Evolutionary conservation across 208 protist species (phyloP).

Genomic region (Tritrichomonas foetus): DNA sequence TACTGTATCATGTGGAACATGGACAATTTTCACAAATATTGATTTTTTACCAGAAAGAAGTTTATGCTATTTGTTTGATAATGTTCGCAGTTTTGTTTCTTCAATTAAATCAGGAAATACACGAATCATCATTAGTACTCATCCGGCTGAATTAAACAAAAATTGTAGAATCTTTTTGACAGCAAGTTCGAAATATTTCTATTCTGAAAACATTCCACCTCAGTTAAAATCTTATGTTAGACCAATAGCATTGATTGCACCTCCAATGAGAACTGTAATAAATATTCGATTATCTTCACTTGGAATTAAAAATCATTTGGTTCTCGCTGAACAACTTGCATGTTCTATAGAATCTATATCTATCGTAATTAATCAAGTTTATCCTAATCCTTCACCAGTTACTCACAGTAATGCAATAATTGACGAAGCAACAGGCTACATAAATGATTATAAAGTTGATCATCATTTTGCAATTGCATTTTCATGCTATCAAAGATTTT

Average conservation of each 20-base stretch:
- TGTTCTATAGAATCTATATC: no score
- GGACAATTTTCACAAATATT: background rate
- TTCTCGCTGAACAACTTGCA: no score
- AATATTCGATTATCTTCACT: background rate
- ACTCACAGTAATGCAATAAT: no score
- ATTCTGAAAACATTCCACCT: background rate
- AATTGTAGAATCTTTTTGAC: background rate
- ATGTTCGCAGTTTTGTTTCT: background rate
- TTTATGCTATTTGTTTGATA: constrained; percentile 30
- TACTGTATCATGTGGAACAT: background rate
- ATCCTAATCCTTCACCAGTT: no score
- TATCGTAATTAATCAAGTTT: no score
- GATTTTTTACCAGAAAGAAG: background rate
- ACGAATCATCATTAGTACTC: background rate
- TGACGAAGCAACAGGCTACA: no score
- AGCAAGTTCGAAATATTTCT: no score
- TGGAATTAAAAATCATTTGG: background rate
- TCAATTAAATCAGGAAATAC: background rate
- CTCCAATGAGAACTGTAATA: background rate
- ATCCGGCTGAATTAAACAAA: background rate
- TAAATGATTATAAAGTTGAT: no score
- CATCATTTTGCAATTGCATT: no score
- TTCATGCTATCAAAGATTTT: no score
- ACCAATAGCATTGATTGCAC: background rate
- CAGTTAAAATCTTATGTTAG: background rate